phyloP scores from a whole-genome alignment of 495 filamentous ascomycete genomes.

The Astrocystis sublimbata region DNA sequence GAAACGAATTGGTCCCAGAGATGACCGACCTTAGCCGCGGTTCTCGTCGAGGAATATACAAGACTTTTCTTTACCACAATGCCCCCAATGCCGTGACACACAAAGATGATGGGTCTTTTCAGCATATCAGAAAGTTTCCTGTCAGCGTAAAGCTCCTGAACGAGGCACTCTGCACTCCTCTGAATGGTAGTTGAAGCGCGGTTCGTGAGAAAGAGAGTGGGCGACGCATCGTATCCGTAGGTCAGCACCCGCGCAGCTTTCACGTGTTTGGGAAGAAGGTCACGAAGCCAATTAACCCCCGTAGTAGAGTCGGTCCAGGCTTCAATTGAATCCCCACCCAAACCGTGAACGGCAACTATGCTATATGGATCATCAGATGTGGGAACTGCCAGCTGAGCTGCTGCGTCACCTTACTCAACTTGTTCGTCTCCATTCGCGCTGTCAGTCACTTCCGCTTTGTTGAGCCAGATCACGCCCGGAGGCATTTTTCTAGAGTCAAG shows the following conservation, averaged over 20 bases:
- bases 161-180: slow-evolving; percentile 7
- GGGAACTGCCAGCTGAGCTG: not conserved
- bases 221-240: slow-evolving; percentile 30
- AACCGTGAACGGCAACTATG: slow-evolving; percentile 35
- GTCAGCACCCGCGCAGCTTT: slow-evolving; percentile 24
- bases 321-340: slow-evolving; percentile 22
- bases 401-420: slow-evolving; percentile 2
- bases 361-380: slow-evolving; percentile 17
- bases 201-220: slow-evolving; percentile 19
- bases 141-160: slow-evolving; percentile 6
- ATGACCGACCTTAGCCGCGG: not conserved
- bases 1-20: slow-evolving; percentile 19
- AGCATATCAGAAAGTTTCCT: slow-evolving; percentile 5
- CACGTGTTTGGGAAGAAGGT: slow-evolving; percentile 28
- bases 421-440: not conserved
- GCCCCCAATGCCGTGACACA: slow-evolving; percentile 29
- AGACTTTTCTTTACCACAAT: slow-evolving; percentile 26
- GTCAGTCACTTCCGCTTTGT: not conserved
- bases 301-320: slow-evolving; percentile 31
- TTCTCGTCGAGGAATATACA: slow-evolving; percentile 16
- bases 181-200: slow-evolving; percentile 17
- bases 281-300: slow-evolving; percentile 27
- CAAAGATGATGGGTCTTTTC: slow-evolving; percentile 27
- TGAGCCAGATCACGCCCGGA: not conserved
- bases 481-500: not conserved